Percentiles rank a stretch among this genome's conserved stretches.
Evolutionary conservation across 2,329 filamentous ascomycete species (phyloP).

Genomic region (Hypoxylon sp.): DNA sequence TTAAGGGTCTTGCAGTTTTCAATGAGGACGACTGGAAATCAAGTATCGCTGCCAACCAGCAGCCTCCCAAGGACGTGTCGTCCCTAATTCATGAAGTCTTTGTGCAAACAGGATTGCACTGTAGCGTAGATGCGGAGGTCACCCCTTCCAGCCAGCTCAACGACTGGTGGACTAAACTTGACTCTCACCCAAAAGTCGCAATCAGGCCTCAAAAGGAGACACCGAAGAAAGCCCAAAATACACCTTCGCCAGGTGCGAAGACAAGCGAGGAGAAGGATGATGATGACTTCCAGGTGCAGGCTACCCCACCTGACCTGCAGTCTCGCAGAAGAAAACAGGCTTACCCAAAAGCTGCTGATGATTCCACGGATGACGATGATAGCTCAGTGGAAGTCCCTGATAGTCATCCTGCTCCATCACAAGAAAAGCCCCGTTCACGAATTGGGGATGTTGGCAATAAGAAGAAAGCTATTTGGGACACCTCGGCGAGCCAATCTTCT

Average conservation of each 20-base stretch:
- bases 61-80: conserved; percentile 53
- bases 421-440: conserved; percentile 36
- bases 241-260: conserved; percentile 39
- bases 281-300: conserved; percentile 68
- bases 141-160: conserved; percentile 58
- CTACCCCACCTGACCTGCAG: conserved; percentile 61
- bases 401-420: conserved; percentile 33
- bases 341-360: conserved; percentile 28
- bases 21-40: conserved; percentile 58
- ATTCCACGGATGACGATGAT: conserved; percentile 46
- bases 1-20: conserved; percentile 69
- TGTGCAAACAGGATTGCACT: conserved; percentile 55
- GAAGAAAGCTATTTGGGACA: conserved; percentile 27
- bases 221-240: conserved; percentile 28
- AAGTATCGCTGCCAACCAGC: conserved; percentile 45
- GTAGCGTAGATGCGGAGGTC: conserved; percentile 51
- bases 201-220: conserved; percentile 36
- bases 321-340: conserved; percentile 48
- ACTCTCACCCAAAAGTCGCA: conserved; percentile 51
- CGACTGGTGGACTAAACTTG: conserved; percentile 66
- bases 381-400: conserved; percentile 42
- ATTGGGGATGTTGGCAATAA: conserved; percentile 46
- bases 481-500: conserved; percentile 47
- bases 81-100: conserved; percentile 62
- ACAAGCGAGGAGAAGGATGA: conserved; percentile 57